Evolutionary conservation across 1,139 yeast genomes (phyloP), one percentile per base, ranked within the genome.

Genomic region (Kodamaea ohmeri): DNA sequence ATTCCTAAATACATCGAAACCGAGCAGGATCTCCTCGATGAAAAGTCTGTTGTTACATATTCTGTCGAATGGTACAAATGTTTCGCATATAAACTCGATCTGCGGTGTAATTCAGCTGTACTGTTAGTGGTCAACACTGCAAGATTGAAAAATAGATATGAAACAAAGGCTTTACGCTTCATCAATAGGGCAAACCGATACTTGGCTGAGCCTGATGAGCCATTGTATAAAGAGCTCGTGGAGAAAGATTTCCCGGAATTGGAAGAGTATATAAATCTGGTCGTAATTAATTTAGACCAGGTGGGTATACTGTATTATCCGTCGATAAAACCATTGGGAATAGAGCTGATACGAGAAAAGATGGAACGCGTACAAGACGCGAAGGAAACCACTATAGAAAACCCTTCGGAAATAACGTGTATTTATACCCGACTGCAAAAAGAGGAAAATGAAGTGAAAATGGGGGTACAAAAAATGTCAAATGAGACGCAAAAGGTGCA

Each of bases 21-120:
- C 1, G 83, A 78, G 32, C 11, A 20, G n/a, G 87, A 81, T 56
- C 71, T 82, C 41, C 65, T 65, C 35, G 88, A 82, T 49, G 89
- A 83, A 50, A 73, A 79, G 46, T 73, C 83, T 32, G 65, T 83
- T n/a, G 69, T 82, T 50, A 74, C 83, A 13, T 81, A 78, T 52
- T 61, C 80, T n/a, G 72, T 83, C 18, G 79, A 80, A 50, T 78
- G 84, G 81, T 80, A 73, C 56, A 80, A 78, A 43, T 69, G 70
- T 26, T 63, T 51, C 66, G 82, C 59, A 52, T 27, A 16, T 16
- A 33, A 15, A 17, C 34, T 38, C 20, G 27, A 39, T 20, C 8
- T 30, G n/a, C 20, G 35, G 6, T 44, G 35, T 25, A 44, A 62
- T 39, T 48, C 50, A 2, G 48, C 61, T 13, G 45, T 63, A 21